Percentiles rank a stretch among this genome's conserved stretches.
Evolutionary conservation across 306 rosid species (phyloP).

Genomic region (Cucumis hystrix): DNA sequence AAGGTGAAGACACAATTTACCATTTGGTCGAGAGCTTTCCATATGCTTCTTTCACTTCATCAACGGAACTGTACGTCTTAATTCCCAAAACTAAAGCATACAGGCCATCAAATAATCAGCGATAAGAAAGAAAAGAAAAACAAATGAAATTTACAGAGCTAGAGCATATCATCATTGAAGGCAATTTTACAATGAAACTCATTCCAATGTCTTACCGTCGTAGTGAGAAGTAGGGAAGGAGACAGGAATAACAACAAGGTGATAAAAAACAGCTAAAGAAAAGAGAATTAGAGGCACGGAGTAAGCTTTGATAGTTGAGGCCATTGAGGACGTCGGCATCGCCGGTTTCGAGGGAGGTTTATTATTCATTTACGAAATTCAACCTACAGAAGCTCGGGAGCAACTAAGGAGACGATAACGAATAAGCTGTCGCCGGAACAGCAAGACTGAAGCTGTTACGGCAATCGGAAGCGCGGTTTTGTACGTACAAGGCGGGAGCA

Average conservation of each 20-base stretch:
- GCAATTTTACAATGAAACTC: neutral
- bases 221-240: slow-evolving; percentile 81
- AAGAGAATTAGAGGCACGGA: slow-evolving; percentile 56
- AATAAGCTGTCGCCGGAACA: neutral
- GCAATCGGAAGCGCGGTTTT: neutral
- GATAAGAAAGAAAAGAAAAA: neutral
- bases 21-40: slow-evolving; percentile 14
- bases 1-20: slow-evolving; percentile 12
- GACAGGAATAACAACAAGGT: slow-evolving; percentile 60
- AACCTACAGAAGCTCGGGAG: neutral
- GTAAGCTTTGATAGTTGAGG: slow-evolving; percentile 58
- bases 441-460: neutral
- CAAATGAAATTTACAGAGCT: neutral
- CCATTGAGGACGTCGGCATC: slow-evolving; percentile 20
- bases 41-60: slow-evolving; percentile 48
- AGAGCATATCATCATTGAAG: neutral
- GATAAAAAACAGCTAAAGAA: slow-evolving; percentile 46
- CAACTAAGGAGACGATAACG: neutral
- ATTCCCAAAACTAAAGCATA: slow-evolving; percentile 32
- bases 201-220: slow-evolving; percentile 28
- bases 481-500: neutral
- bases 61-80: slow-evolving; percentile 40
- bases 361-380: neutral
- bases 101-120: neutral
- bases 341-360: slow-evolving; percentile 11